Evolutionary conservation across 176 grass and related monocot genomes (phyloP).

Genomic region (Eragrostis curvula): DNA sequence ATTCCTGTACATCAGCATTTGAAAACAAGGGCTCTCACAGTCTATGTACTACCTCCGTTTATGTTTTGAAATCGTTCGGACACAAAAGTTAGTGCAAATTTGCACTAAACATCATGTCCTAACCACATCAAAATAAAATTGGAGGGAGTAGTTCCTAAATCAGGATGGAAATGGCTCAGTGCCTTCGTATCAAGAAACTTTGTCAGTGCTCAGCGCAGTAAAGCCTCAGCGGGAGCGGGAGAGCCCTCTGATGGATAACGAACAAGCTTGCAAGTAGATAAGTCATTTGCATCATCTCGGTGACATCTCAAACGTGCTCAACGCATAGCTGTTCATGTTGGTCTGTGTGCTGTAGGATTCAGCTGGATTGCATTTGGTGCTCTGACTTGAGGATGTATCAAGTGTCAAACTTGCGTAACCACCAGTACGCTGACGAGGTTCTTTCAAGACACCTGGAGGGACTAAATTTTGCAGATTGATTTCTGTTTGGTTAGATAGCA

Average conservation of each 20-base stretch:
- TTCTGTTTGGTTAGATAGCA: conserved; percentile 49
- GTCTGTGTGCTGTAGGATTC: conserved; percentile 38
- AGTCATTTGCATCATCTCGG: conserved; percentile 46
- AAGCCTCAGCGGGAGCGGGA: conserved; percentile 7
- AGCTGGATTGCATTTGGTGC: conserved; percentile 41
- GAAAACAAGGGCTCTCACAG: conserved; percentile 30
- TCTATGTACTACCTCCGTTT: too few species aligned
- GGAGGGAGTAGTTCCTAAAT: conserved; percentile 31
- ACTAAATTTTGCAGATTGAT: conserved; percentile 48
- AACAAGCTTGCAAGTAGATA: not conserved
- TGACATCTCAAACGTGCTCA: conserved; percentile 44
- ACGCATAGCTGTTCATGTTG: conserved; percentile 50
- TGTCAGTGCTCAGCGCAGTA: conserved; percentile 13
- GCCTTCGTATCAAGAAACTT: conserved; percentile 15
- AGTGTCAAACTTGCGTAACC: conserved; percentile 18
- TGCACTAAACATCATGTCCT: too few species aligned
- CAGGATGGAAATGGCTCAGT: conserved; percentile 30
- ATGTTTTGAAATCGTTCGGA: too few species aligned
- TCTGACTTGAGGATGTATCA: conserved; percentile 43
- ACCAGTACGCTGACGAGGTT: conserved; percentile 41
- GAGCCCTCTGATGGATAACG: conserved; percentile 7
- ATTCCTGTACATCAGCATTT: conserved; percentile 46
- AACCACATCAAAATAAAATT: too few species aligned
- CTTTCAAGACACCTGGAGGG: conserved; percentile 62
- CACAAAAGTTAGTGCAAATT: too few species aligned